Conservation (phyloP, 2,329 filamentous ascomycete species). For the Chaetomium sp. region DNA sequence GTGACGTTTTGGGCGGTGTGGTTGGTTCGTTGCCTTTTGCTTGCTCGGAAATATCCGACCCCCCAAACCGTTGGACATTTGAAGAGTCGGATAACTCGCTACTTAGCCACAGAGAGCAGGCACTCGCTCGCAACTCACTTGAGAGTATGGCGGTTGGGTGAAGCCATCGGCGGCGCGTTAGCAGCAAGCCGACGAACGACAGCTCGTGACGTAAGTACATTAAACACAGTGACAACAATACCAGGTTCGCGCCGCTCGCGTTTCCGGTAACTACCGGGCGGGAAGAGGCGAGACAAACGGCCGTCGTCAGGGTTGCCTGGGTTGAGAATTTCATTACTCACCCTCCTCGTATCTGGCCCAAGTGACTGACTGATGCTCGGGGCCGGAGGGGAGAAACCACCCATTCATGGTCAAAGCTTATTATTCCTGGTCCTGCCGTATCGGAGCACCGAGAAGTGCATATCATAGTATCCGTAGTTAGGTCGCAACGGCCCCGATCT, state of each 20-base stretch:
- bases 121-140: background rate
- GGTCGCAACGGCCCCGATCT: background rate
- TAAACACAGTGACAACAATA: background rate
- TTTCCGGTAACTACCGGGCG: constrained; percentile 32
- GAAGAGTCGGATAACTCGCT: background rate
- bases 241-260: constrained; percentile 19
- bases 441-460: background rate
- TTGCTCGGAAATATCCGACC: background rate
- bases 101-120: background rate
- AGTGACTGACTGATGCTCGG: background rate
- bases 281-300: constrained; percentile 33
- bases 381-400: background rate
- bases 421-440: background rate
- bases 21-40: background rate
- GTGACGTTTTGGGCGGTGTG: background rate
- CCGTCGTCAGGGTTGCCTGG: background rate
- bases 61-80: background rate
- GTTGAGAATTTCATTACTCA: background rate
- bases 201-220: background rate
- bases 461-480: no score
- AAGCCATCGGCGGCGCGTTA: background rate
- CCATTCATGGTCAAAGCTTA: background rate
- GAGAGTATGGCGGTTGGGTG: background rate
- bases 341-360: background rate
- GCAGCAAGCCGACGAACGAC: background rate